phyloP scores from a whole-genome alignment of 129 eudicot species.

The Centrapalus pauciflorus region DNA sequence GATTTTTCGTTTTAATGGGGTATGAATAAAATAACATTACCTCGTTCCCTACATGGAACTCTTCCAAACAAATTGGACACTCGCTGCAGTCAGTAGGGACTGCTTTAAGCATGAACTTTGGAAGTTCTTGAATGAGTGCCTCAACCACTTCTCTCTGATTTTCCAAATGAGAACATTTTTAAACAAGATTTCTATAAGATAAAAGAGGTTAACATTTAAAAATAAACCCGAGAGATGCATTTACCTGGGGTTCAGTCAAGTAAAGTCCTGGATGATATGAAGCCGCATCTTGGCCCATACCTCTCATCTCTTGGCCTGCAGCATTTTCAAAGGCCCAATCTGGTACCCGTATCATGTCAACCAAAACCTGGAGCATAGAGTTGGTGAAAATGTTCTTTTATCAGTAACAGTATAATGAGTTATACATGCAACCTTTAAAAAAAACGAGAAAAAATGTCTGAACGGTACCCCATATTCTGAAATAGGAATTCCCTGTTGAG shows the following conservation, averaged over 20 bases:
- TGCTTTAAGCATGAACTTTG: constrained; percentile 84
- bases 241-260: constrained; percentile 85
- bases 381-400: background rate
- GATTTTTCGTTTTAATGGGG: background rate
- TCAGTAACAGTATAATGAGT: too few species aligned
- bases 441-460: too few species aligned
- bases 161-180: constrained; percentile 5
- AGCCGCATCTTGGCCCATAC: constrained; percentile 84
- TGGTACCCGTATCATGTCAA: constrained; percentile 84
- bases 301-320: constrained; percentile 94
- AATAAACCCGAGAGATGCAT: background rate
- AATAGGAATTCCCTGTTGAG: constrained; percentile 88
- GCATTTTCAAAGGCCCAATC: constrained; percentile 88
- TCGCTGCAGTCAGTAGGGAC: constrained; percentile 95
- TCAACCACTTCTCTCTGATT: constrained; percentile 92
- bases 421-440: background rate
- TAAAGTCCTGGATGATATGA: constrained; percentile 81
- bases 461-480: constrained; percentile 74
- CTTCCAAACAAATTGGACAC: constrained; percentile 93
- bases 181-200: background rate
- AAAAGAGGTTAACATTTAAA: background rate
- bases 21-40: constrained; percentile 28
- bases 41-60: constrained; percentile 88
- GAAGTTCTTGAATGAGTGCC: constrained; percentile 93
- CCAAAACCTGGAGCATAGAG: constrained; percentile 49